A percentile compares a stretch with the other conserved stretches of the same genome.
Conservation (phyloP, 495 filamentous ascomycete genomes). For the Aspergillus egyptiacus region DNA sequence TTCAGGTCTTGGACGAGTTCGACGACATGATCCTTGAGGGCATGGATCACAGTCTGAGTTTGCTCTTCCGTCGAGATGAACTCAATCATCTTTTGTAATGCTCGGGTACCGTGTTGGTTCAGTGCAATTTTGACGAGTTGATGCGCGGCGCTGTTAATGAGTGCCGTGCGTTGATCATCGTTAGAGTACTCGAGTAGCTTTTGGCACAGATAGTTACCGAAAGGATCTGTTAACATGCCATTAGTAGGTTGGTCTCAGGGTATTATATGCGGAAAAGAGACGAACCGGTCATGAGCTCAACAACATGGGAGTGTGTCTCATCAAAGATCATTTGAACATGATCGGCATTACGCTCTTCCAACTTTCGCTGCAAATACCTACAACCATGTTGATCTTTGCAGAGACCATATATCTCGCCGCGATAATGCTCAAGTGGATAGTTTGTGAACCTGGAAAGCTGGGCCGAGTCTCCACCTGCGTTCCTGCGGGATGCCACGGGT, state of each 20-base stretch:
- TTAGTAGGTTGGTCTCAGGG: conserved; percentile 9
- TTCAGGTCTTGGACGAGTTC: conserved; percentile 94
- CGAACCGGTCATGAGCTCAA: conserved; percentile 89
- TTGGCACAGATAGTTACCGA: conserved; percentile 97
- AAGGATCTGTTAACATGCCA: conserved; percentile 57
- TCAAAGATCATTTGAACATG: conserved; percentile 87
- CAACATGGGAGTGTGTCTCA: conserved; percentile 84
- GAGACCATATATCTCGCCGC: conserved; percentile 73
- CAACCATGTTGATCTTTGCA: conserved; percentile 99
- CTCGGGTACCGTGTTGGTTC: conserved; percentile 94
- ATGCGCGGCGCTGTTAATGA: conserved; percentile 81
- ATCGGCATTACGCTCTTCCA: conserved; percentile 82
- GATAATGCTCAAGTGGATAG: conserved; percentile 67
- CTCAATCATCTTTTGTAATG: conserved; percentile 99
- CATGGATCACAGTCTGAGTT: conserved; percentile 73
- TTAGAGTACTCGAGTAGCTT: conserved; percentile 90
- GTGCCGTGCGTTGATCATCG: conserved; percentile 85
- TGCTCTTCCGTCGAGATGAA: conserved; percentile 76
- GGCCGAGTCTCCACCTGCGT: conserved; percentile 32
- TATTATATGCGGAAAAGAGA: too few relatives aligned
- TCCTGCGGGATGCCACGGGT: conserved; percentile 24
- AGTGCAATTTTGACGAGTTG: conserved; percentile 86
- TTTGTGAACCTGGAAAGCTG: conserved; percentile 63
- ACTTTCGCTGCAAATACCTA: conserved; percentile 88
- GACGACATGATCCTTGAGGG: conserved; percentile 73